Evolutionary conservation across 805 yeast genomes (phyloP), one percentile per base, ranked within the genome.

Genomic region (Teunomyces tritomae): DNA sequence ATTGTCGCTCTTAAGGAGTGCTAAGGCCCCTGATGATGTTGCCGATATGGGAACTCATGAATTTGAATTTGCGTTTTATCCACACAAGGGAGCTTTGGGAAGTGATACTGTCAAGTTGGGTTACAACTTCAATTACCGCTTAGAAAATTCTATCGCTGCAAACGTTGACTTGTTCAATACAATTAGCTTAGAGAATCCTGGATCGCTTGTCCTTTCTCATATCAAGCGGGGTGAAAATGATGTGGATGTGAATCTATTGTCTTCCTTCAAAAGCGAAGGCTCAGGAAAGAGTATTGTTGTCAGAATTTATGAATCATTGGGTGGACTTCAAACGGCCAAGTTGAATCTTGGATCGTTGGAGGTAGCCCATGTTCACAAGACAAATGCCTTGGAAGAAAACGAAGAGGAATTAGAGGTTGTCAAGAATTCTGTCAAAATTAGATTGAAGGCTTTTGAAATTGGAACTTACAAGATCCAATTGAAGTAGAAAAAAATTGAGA

Each of bases 31-130:
- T 0, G 99, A 92, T 76, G 91, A 85, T 7, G 77, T 82, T 61
- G 97, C 98, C 7, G 99, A 92, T 64, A 89, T 94, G 87, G 98
- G 97, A 2, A 62, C 70, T 14, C 99, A 92, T 65, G 73, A 72
- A 48, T 87, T 94, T 70, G 82, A 82, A 51, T 94, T 91, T 66
- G 95, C 95, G 0, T 67, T 92, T 32, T 78, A 80, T 49, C 97
- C 98, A 4, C 99, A 92, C 64, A 56, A 61, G 16, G 96, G 96
- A 3, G 67, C 78, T 0, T 70, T 92, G 43, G 74, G 80, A 8
- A 62, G 76, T 1, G 80, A 81, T 20, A 83, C 89, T 2, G 91
- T 92, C 10, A 78, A 80, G 50, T 76, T 84, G 40, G 96, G 89
- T 0, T 80, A 85, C 68, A 85, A 86, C 61, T 89, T 89, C 73